Evolutionary conservation across 148 eudicot species (phyloP), one percentile per base, ranked within the genome.

Genomic region (Diospyros lotus): DNA sequence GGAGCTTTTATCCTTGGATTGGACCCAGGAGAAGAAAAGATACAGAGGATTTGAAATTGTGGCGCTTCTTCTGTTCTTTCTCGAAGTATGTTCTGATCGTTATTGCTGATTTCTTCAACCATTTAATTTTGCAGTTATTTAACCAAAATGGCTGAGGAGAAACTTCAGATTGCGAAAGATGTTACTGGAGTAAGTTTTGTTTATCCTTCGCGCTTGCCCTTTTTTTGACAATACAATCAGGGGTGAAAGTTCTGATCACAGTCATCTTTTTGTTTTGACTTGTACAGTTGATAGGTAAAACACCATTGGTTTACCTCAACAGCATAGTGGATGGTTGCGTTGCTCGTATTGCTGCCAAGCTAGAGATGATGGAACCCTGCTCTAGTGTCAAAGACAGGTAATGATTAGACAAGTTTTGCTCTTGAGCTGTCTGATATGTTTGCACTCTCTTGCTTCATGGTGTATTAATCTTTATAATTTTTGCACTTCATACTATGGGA

Each of bases 361-460:
- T 93, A 72, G 97, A 93, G 81, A 87, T 76, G 64, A 90, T 90
- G 97, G 91, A 90, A 73, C 97, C 97, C 9, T 90, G 89, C 86
- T 87, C 95, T 4, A 93, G 97, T 78, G 86, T 90, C 12, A 93
- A 93, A 81, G 78, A 79, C 46, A 63, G 81, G 81, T 74, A 68
- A 0, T 40, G 17, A 13, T 50, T 44, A 64, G 3, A 41, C 64
- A 8, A 58, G 46, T 54, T 64, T 43, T 77, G 17, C n/a, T 62
- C 15, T 64, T 64, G 28, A 58, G 48, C 41, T 74, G 13, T 9
- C 42, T 56, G 6, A 1, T 72, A 5, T 72, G 10, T 72, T 65
- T 48, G 9, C 15, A 28, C 28, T 28, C 28, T 28, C 28, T 28
- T 62, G 14, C 28, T 28, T 56, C 28, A 14, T 51, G 4, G 52